phyloP scores from a whole-genome alignment of 495 filamentous ascomycete species.

The Aspergillus leporis region DNA sequence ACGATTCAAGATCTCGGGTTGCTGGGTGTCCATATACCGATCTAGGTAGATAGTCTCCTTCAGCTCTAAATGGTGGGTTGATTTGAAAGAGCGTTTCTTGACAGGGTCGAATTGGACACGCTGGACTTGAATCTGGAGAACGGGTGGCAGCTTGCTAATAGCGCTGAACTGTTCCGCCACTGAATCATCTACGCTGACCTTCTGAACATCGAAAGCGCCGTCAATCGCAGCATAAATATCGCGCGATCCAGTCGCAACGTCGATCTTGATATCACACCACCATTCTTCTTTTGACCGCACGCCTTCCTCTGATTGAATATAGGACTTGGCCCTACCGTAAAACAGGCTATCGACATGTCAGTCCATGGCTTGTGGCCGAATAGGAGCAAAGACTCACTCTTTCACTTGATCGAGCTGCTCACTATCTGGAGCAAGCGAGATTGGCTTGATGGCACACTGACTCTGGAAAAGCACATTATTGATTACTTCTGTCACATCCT shows the following conservation, averaged over 20 bases:
- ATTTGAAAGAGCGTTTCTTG: constrained; percentile 67
- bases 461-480: constrained; percentile 86
- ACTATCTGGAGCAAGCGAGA: constrained; percentile 57
- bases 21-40: constrained; percentile 75
- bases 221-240: constrained; percentile 85
- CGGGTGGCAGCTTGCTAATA: constrained; percentile 74
- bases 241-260: constrained; percentile 58
- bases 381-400: constrained; percentile 40
- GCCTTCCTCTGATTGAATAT: constrained; percentile 47
- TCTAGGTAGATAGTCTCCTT: constrained; percentile 82
- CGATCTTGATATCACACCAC: constrained; percentile 63
- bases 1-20: constrained; percentile 56
- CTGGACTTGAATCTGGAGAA: constrained; percentile 87
- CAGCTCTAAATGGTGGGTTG: constrained; percentile 73
- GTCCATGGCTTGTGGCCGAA: background rate
- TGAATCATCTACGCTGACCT: constrained; percentile 63
- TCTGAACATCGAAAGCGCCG: constrained; percentile 76
- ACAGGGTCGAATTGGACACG: constrained; percentile 67
- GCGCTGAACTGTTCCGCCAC: constrained; percentile 69
- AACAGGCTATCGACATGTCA: constrained; percentile 47
- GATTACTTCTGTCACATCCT: constrained; percentile 95
- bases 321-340: constrained; percentile 57
- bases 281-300: constrained; percentile 54
- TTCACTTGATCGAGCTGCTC: constrained; percentile 82
- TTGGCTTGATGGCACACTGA: constrained; percentile 79